Evolutionary conservation across 2,329 filamentous ascomycete genomes (phyloP), one percentile per base, ranked within the genome.

Genomic region (Pseudogymnoascus sp.): DNA sequence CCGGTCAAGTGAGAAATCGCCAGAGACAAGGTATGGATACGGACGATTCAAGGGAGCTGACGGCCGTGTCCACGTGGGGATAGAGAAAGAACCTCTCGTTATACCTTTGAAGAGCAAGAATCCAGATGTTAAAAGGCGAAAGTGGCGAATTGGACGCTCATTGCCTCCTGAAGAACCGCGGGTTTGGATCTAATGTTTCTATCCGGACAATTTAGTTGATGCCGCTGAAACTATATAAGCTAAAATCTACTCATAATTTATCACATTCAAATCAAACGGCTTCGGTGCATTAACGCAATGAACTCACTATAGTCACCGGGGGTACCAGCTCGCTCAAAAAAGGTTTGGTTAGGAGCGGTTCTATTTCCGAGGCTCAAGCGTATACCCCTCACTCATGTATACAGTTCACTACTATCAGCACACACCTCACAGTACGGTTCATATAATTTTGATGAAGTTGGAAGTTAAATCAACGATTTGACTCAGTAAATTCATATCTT

Each of bases 11-110:
- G 42, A 46, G 11, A 35, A 31, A 21, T 40, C 11, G 37, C 1
- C 10, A 23, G 64, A 68, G 5, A 42, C 60, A 17, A 71, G 72
- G 0, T 80, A 80, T 62, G 79, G 78, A 0, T 86, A 80, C 67
- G 83, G 83, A 0, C 74, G 73, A 0, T 86, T 77, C 62, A 62
- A 82, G 1, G 82, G 81, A 0, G 68, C 67, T 0, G 82, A 85
- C 65, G 78, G 80, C 0, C 73, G 73, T 7, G 70, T 73, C 0
- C 80, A 84, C 63, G 64, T 82, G 0, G 83, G 83, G 0, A 79
- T 86, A 46, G 83, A 86, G 35, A 69, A 75, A 23, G 74, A 78
- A 23, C 78, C 79, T 0, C 77, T 78, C 61, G 76, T 82, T 0
- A 73, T 75, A 2, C 69, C 70, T 0, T 38, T 74, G 4, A 53